phyloP scores from a whole-genome alignment of 139 green algal genomes.

The Gonium pectorale region DNA sequence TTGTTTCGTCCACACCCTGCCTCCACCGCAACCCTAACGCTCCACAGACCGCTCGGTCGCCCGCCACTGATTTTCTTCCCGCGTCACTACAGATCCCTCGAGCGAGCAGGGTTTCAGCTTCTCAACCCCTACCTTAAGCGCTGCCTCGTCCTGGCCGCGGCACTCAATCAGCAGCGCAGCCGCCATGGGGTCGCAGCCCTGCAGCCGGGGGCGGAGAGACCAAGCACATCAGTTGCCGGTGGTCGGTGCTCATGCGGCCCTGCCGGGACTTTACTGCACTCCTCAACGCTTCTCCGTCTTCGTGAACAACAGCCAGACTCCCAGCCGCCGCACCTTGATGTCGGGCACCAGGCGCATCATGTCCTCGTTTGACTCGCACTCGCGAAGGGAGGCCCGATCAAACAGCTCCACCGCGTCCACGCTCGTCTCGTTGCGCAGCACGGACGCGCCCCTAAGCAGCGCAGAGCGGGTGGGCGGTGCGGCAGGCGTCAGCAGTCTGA shows the following conservation, averaged over 20 bases:
- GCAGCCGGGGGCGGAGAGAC: too few relatives aligned
- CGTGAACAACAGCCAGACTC: too few relatives aligned
- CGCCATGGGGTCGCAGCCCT: constrained; percentile 80
- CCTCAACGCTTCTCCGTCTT: too few relatives aligned
- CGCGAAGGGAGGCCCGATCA: constrained; percentile 81
- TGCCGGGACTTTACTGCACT: too few relatives aligned
- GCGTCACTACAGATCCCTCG: too few relatives aligned
- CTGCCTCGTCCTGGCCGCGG: constrained; percentile 74
- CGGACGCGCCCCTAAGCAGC: constrained; percentile 65
- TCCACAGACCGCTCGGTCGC: too few relatives aligned
- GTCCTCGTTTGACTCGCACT: constrained; percentile 56
- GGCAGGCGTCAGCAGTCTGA: too few relatives aligned
- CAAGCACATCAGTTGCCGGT: neutral
- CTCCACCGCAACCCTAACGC: too few relatives aligned
- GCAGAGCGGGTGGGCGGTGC: neutral
- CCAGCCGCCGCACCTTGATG: constrained; percentile 64
- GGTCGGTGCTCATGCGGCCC: neutral
- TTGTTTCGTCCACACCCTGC: too few relatives aligned
- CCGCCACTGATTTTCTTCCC: too few relatives aligned
- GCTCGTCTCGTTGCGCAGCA: constrained; percentile 88
- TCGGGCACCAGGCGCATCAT: constrained; percentile 80
- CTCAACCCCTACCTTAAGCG: constrained; percentile 63
- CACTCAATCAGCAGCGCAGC: constrained; percentile 96
- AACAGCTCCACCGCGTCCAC: constrained; percentile 99
- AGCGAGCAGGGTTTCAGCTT: too few relatives aligned